These are phyloP conservation scores for Exophiala dermatitidis DNA, from an alignment of 2,329 filamentous ascomycete genomes.

Conservation along the genomic window DNA sequence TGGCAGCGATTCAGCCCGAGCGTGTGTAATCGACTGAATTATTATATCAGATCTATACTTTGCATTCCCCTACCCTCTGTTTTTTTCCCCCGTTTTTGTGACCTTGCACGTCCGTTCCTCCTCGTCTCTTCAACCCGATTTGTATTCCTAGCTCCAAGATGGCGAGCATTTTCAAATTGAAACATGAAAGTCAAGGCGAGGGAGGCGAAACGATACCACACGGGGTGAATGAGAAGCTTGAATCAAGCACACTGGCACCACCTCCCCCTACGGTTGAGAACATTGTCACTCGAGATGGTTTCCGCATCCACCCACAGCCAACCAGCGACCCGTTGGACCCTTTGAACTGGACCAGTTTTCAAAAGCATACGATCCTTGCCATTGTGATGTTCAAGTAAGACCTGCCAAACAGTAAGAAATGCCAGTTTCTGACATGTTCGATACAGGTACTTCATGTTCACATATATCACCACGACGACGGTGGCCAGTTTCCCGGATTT, in stretches of 20 bases:
- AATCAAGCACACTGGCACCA: slow-evolving; percentile 10
- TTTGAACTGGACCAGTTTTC: slow-evolving; percentile 46
- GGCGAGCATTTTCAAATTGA: slow-evolving; percentile 9
- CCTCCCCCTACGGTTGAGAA: slow-evolving; percentile 9
- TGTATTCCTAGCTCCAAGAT: slow-evolving; percentile 1
- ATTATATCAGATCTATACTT: background rate
- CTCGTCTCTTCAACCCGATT: background rate
- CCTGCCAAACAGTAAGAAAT: background rate
- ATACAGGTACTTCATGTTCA: slow-evolving; percentile 50
- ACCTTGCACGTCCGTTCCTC: background rate
- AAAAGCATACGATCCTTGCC: slow-evolving; percentile 45
- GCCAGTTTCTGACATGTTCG: background rate
- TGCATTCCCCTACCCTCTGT: background rate
- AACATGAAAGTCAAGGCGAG: background rate
- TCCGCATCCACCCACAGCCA: slow-evolving; percentile 37
- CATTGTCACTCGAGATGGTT: slow-evolving; percentile 27
- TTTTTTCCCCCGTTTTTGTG: background rate
- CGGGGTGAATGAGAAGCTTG: slow-evolving; percentile 21
- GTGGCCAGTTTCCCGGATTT: slow-evolving; percentile 49
- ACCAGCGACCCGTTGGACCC: slow-evolving; percentile 46
- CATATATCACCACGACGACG: slow-evolving; percentile 52
- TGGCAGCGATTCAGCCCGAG: background rate
- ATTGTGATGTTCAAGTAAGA: slow-evolving; percentile 49
- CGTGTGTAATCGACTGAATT: background rate
- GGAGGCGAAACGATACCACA: background rate